These are phyloP conservation scores for Hypoxylon rickii DNA, from an alignment of 495 filamentous ascomycete species.

Conservation along the genomic window DNA sequence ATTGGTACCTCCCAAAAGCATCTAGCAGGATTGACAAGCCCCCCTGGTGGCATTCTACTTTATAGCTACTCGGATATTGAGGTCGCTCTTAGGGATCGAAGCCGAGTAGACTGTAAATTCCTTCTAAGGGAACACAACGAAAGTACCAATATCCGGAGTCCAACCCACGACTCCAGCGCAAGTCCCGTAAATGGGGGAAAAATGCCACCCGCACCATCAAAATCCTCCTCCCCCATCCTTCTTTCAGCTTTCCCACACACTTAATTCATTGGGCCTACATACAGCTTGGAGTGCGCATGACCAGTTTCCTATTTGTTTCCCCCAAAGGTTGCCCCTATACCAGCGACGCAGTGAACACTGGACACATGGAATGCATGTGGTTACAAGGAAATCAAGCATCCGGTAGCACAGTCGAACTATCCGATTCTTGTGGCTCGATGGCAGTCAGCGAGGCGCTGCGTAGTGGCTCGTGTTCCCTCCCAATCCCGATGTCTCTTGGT, in stretches of 20 bases:
- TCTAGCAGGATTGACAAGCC: no score
- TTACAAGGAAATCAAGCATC: constrained; percentile 5
- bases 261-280: neutral
- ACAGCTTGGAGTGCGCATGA: neutral
- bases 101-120: no score
- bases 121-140: no score
- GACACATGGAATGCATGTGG: neutral
- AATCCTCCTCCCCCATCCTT: no score
- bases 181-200: neutral
- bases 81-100: no score
- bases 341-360: constrained; percentile 3
- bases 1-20: no score
- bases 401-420: constrained; percentile 14
- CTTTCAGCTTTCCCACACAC: neutral
- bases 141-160: neutral
- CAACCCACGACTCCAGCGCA: neutral
- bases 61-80: no score
- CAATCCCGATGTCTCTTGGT: constrained; percentile 21
- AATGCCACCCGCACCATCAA: constrained; percentile 13
- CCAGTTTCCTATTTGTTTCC: constrained; percentile 5
- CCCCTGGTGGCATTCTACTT: no score
- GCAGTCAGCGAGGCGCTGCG: constrained; percentile 26
- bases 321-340: neutral
- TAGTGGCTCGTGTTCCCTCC: constrained; percentile 24
- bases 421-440: constrained; percentile 32